Evolutionary conservation across 345 rosid genomes (phyloP).

Genomic region (Eucalyptus albens): DNA sequence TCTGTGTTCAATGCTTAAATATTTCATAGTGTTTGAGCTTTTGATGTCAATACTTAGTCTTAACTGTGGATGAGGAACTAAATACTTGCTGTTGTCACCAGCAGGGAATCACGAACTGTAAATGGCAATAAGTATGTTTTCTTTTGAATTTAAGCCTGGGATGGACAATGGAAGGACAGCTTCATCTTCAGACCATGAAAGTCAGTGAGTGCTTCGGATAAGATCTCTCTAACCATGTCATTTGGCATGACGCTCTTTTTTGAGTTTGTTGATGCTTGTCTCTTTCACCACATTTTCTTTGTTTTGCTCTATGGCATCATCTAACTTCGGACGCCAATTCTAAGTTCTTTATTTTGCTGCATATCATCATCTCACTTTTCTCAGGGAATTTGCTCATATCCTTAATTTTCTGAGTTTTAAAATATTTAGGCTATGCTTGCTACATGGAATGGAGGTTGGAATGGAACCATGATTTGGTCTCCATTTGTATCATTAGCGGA

Average conservation of each 20-base stretch:
- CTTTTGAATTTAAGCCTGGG: conserved; percentile 94
- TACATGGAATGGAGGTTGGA: neutral
- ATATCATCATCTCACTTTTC: neutral
- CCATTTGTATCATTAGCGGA: neutral
- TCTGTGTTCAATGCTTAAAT: neutral
- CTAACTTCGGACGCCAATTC: neutral
- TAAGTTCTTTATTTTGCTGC: neutral
- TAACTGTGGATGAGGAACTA: neutral
- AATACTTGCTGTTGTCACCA: conserved; percentile 13
- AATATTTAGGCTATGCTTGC: neutral
- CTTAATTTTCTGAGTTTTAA: neutral
- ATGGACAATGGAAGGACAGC: conserved; percentile 85
- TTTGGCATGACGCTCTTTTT: neutral
- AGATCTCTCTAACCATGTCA: neutral
- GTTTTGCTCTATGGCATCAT: neutral
- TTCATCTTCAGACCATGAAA: conserved; percentile 92
- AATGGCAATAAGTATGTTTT: conserved; percentile 78
- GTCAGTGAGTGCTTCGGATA: conserved; percentile 67
- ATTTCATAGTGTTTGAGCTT: neutral
- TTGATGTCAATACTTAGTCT: neutral
- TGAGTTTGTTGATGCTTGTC: neutral
- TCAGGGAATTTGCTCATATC: neutral
- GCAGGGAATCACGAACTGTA: conserved; percentile 70
- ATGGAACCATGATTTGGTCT: neutral
- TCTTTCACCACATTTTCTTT: neutral